phyloP scores from a whole-genome alignment of 2,329 filamentous ascomycete genomes.

The Arachnopeziza araneosa region DNA sequence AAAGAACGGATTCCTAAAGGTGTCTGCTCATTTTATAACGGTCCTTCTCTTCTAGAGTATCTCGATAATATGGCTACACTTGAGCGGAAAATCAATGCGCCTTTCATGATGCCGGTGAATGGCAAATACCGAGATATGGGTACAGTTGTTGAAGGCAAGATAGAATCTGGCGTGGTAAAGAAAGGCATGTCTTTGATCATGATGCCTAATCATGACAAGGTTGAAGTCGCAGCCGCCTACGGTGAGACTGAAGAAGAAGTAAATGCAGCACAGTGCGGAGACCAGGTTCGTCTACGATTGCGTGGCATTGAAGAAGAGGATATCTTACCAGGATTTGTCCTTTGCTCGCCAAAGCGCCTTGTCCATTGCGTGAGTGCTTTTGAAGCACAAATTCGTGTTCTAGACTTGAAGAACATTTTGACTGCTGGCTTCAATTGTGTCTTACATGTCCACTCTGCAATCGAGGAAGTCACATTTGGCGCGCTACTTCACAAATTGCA shows the following conservation, averaged over 20 bases:
- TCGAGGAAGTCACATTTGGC: conserved; percentile 93
- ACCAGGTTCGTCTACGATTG: conserved; percentile 87
- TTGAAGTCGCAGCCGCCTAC: conserved; percentile 80
- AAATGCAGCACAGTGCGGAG: conserved; percentile 74
- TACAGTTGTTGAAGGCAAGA: conserved; percentile 95
- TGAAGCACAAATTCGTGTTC: conserved; percentile 92
- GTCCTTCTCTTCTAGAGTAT: conserved; percentile 88
- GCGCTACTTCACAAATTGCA: conserved; percentile 88
- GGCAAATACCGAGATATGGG: conserved; percentile 97
- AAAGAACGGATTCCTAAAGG: conserved; percentile 79
- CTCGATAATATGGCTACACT: conserved; percentile 90
- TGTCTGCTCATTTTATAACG: conserved; percentile 75
- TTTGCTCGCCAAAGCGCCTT: conserved; percentile 89
- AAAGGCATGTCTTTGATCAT: conserved; percentile 81
- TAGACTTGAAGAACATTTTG: conserved; percentile 91
- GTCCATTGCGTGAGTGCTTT: conserved; percentile 87
- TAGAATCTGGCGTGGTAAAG: conserved; percentile 90
- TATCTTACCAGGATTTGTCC: conserved; percentile 88
- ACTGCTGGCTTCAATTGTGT: conserved; percentile 97
- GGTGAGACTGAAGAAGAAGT: conserved; percentile 96
- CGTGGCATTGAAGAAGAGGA: conserved; percentile 97
- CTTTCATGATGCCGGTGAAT: conserved; percentile 98
- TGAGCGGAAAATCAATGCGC: conserved; percentile 92
- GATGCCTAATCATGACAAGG: conserved; percentile 88
- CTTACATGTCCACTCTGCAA: conserved; percentile 92